Evolutionary conservation across 192 early-diverging fungal species (phyloP).

Genomic region (Allomyces macrogynus): DNA sequence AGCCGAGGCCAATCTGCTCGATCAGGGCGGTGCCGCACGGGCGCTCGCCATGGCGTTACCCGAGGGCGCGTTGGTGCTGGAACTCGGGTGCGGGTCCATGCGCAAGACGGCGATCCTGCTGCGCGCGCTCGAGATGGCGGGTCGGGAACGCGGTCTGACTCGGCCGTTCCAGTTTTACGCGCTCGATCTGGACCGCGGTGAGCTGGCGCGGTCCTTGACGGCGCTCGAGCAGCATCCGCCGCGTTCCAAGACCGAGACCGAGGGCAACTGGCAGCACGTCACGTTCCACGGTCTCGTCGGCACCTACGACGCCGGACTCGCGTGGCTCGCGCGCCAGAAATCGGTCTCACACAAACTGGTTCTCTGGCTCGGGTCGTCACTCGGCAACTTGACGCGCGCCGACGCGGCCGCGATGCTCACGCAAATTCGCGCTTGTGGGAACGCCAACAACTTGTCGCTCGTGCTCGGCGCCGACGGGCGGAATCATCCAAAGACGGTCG

Average conservation of each 20-base stretch:
- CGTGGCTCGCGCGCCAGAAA: constrained; percentile 29
- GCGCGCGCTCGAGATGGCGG: constrained; percentile 41
- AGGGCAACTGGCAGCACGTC: constrained; percentile 32
- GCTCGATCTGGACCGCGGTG: constrained; percentile 64
- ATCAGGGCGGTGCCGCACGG: constrained; percentile 18
- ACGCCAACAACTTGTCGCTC: constrained; percentile 42
- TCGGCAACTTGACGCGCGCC: constrained; percentile 50
- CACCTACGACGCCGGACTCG: constrained; percentile 69
- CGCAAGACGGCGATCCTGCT: constrained; percentile 72
- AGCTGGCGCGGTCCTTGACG: constrained; percentile 48
- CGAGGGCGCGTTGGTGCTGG: constrained; percentile 52
- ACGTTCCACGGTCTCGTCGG: constrained; percentile 61
- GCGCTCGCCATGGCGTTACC: constrained; percentile 41
- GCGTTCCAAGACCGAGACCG: constrained; percentile 2
- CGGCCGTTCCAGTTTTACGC: constrained; percentile 56
- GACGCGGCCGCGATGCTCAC: constrained; percentile 49
- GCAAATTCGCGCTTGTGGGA: constrained; percentile 31
- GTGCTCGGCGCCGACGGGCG: constrained; percentile 70
- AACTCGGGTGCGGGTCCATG: constrained; percentile 76
- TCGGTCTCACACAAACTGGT: constrained; percentile 41
- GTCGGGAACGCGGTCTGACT: constrained; percentile 10
- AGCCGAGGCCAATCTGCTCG: constrained; percentile 67
- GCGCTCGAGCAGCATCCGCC: constrained; percentile 18
- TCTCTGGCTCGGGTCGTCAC: constrained; percentile 78
- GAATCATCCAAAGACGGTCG: constrained; percentile 46